These are phyloP conservation scores for Lentinus brumalis DNA, from an alignment of 768 basidiomycete genomes.

Conservation along the genomic window DNA sequence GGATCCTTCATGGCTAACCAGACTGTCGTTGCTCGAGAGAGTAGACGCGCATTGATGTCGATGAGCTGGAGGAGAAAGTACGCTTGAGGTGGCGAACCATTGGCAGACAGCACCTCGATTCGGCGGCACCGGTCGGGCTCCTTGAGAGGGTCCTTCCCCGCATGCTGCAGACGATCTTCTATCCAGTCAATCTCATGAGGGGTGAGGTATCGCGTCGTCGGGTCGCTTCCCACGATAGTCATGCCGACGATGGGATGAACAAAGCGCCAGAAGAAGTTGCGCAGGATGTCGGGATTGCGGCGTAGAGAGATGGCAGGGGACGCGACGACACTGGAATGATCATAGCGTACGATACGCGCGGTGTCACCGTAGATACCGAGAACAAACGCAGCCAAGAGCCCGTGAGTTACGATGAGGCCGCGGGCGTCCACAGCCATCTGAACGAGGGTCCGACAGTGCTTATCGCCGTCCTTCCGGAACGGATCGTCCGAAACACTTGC, in stretches of 20 bases:
- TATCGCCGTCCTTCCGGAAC: no score
- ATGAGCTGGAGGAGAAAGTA: slow-evolving; percentile 6
- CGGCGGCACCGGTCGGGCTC: no score
- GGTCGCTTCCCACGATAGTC: slow-evolving; percentile 6
- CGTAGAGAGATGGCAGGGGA: background rate
- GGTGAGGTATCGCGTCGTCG: background rate
- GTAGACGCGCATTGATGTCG: slow-evolving; percentile 9
- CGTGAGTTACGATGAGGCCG: slow-evolving; percentile 12
- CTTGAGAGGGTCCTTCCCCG: background rate
- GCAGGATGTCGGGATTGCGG: background rate
- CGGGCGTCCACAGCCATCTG: slow-evolving; percentile 17
- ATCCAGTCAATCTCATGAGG: no score
- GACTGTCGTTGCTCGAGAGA: slow-evolving; percentile 17
- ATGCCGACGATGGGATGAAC: background rate
- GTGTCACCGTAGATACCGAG: slow-evolving; percentile 14
- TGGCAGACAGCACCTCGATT: background rate
- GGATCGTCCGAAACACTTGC: no score
- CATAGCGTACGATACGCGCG: slow-evolving; percentile 16
- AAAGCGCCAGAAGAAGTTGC: slow-evolving; percentile 16
- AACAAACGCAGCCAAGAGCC: slow-evolving; percentile 9
- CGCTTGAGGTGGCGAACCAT: background rate
- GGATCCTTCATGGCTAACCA: slow-evolving; percentile 14
- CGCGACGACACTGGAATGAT: slow-evolving; percentile 15
- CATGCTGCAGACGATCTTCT: no score
- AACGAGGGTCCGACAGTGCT: background rate